These are phyloP conservation scores for Leucogyrophana mollusca DNA, from an alignment of 768 basidiomycete species.

Conservation along the genomic window DNA sequence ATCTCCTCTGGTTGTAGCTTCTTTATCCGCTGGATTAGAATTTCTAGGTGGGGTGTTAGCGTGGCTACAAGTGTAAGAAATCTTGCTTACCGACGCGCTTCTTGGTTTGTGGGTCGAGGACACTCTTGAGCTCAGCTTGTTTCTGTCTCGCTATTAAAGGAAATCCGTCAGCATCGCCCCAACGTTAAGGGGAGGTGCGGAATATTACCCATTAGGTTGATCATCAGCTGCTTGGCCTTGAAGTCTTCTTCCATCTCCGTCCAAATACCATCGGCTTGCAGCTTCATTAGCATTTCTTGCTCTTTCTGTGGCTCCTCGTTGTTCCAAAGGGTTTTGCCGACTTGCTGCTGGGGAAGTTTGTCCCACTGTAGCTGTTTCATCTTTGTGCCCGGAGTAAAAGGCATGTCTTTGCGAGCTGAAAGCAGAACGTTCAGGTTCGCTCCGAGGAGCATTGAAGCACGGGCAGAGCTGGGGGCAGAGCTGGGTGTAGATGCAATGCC, in stretches of 20 bases:
- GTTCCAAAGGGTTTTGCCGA: slow-evolving; percentile 84
- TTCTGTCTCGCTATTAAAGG: slow-evolving; percentile 65
- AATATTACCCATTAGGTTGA: slow-evolving; percentile 75
- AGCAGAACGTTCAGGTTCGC: slow-evolving; percentile 55
- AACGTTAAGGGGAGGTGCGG: slow-evolving; percentile 1
- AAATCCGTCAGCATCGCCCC: slow-evolving; percentile 11
- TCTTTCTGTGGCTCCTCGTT: slow-evolving; percentile 65
- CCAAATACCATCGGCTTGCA: slow-evolving; percentile 88
- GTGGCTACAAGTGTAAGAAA: neutral
- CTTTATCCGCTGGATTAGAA: slow-evolving; percentile 86
- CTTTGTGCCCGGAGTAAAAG: slow-evolving; percentile 81
- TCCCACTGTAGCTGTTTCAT: slow-evolving; percentile 99
- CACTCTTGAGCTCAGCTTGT: slow-evolving; percentile 87
- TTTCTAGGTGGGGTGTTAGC: slow-evolving; percentile 55
- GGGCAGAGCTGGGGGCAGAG: slow-evolving; percentile 47
- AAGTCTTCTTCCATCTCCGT: slow-evolving; percentile 97
- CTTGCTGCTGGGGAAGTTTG: slow-evolving; percentile 88
- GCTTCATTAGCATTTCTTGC: slow-evolving; percentile 75
- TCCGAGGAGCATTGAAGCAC: slow-evolving; percentile 60
- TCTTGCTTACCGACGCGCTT: slow-evolving; percentile 82
- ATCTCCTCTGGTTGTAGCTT: slow-evolving; percentile 86
- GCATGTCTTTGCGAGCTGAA: slow-evolving; percentile 78
- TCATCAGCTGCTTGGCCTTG: slow-evolving; percentile 92
- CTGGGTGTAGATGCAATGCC: slow-evolving; percentile 31
- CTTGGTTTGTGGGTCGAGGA: slow-evolving; percentile 87